These are phyloP conservation scores for Phaffia rhodozyma DNA, from an alignment of 1,284 basidiomycete genomes.

Conservation along the genomic window DNA sequence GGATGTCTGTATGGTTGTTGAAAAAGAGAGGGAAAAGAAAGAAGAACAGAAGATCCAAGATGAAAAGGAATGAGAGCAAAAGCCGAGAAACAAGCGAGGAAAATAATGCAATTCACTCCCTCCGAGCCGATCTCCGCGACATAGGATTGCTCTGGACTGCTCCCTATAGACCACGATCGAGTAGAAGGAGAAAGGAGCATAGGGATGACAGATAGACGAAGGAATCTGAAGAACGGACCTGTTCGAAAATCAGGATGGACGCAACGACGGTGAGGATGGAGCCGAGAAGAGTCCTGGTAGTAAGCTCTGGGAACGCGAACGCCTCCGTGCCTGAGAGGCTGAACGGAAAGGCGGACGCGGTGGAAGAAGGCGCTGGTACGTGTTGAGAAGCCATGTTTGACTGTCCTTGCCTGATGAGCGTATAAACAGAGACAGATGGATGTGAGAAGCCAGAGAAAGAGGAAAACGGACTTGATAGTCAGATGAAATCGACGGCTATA, in stretches of 20 bases:
- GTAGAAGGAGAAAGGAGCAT: background rate
- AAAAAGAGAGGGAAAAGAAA: background rate
- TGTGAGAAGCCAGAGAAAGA: no score
- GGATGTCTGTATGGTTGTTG: no score
- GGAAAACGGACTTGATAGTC: no score
- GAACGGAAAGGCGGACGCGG: background rate
- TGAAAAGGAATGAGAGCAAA: background rate
- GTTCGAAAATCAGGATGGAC: slow-evolving; percentile 33
- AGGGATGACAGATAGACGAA: background rate
- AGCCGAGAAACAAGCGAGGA: background rate
- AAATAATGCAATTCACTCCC: background rate
- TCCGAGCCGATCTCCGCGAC: no score
- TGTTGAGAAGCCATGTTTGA: slow-evolving; percentile 6
- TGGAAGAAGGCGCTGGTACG: background rate
- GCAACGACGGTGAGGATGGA: slow-evolving; percentile 32
- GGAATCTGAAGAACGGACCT: slow-evolving; percentile 16
- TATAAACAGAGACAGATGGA: no score
- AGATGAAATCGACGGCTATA: no score
- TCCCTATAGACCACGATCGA: no score
- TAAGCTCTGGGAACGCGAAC: background rate
- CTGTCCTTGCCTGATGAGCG: no score
- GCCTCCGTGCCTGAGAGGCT: background rate
- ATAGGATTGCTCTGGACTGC: no score
- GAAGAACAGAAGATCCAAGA: background rate
- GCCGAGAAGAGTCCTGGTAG: slow-evolving; percentile 19